Percentiles rank a stretch among this genome's conserved stretches.
These are phyloP conservation scores for Penicillium psychrofluorescens DNA, from an alignment of 495 filamentous ascomycete species.

Conservation along the genomic window DNA sequence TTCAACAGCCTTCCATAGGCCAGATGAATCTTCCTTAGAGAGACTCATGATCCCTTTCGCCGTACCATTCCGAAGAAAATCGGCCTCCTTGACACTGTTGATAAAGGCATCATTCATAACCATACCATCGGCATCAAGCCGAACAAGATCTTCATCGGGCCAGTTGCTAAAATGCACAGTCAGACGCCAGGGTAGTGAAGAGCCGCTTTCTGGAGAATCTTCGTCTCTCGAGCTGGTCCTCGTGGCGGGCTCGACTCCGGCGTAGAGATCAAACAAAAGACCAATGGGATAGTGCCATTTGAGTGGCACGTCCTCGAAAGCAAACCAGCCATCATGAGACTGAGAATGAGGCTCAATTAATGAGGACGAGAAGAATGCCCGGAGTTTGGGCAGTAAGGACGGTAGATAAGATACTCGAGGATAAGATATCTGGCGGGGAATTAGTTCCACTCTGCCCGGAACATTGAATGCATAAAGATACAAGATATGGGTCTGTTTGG, in stretches of 20 bases:
- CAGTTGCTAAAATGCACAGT: constrained; percentile 72
- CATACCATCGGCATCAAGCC: constrained; percentile 53
- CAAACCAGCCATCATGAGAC: constrained; percentile 62
- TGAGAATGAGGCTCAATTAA: constrained; percentile 57
- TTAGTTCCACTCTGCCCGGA: background rate
- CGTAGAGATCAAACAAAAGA: constrained; percentile 82
- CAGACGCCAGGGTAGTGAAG: constrained; percentile 67
- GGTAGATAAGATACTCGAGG: constrained; percentile 56
- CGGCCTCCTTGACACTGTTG: constrained; percentile 93
- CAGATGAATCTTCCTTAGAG: constrained; percentile 78
- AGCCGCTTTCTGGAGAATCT: constrained; percentile 12
- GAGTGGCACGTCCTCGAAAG: constrained; percentile 68
- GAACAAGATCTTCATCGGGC: constrained; percentile 58
- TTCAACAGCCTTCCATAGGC: constrained; percentile 78
- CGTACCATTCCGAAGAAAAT: constrained; percentile 84
- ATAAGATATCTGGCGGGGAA: constrained; percentile 33
- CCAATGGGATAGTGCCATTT: constrained; percentile 87
- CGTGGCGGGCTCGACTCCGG: constrained; percentile 52
- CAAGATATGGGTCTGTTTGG: constrained; percentile 47
- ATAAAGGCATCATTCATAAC: constrained; percentile 78
- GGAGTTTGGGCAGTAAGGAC: constrained; percentile 71
- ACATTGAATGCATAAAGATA: constrained; percentile 12
- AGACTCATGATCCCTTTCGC: constrained; percentile 91
- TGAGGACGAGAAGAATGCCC: constrained; percentile 66
- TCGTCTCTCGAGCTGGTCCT: constrained; percentile 20